Conservation (phyloP, 1,284 basidiomycete genomes). For the Taiwanofungus camphoratus region DNA sequence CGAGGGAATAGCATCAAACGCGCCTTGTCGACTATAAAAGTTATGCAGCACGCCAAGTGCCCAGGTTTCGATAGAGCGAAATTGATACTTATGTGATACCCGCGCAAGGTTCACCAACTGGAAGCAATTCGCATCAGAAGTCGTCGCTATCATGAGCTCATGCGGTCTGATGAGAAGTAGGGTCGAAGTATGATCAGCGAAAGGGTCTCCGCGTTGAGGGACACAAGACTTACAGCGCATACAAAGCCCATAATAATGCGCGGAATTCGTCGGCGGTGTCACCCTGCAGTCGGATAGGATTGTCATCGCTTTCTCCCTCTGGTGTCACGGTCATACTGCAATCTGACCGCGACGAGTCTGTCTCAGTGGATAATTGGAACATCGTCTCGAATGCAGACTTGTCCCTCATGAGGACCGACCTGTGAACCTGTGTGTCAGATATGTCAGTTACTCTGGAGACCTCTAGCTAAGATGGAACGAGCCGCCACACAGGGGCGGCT, state of each 20-base stretch:
- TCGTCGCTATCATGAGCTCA: slow-evolving; percentile 39
- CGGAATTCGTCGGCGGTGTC: slow-evolving; percentile 33
- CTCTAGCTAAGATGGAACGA: no score
- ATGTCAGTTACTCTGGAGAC: no score
- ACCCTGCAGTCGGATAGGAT: slow-evolving; percentile 32
- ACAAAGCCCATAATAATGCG: slow-evolving; percentile 31
- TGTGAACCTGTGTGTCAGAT: slow-evolving; percentile 22
- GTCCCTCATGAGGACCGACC: slow-evolving; percentile 30
- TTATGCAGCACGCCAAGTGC: slow-evolving; percentile 37
- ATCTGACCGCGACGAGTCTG: slow-evolving; percentile 28
- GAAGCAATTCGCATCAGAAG: slow-evolving; percentile 34
- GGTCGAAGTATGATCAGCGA: background rate
- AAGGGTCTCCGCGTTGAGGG: no score
- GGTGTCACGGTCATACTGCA: slow-evolving; percentile 25
- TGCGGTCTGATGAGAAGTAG: slow-evolving; percentile 36
- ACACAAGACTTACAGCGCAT: slow-evolving; percentile 31
- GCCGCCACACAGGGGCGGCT: no score
- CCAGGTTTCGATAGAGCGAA: slow-evolving; percentile 46
- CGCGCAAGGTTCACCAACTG: slow-evolving; percentile 43
- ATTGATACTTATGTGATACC: slow-evolving; percentile 53
- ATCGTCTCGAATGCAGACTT: slow-evolving; percentile 32
- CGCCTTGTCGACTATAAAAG: slow-evolving; percentile 31
- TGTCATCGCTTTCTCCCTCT: slow-evolving; percentile 31
- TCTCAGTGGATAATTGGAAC: slow-evolving; percentile 30
- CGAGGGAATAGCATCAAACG: slow-evolving; percentile 23